phyloP scores from a whole-genome alignment of 108 stramenopile genomes.

The Stephanodiscus minutulus region DNA sequence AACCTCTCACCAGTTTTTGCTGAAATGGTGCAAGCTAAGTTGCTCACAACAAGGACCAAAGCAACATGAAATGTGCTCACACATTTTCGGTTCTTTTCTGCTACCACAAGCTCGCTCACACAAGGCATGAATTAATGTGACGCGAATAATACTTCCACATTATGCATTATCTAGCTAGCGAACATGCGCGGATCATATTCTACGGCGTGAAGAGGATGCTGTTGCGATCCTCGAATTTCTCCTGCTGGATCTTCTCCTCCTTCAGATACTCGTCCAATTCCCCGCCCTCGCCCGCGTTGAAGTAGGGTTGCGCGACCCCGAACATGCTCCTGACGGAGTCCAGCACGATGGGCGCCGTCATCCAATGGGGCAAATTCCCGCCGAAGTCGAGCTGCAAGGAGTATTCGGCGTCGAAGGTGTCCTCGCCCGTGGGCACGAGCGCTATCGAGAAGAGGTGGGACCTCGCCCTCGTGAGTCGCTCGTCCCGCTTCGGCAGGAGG shows the following conservation, averaged over 20 bases:
- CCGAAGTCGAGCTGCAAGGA: constrained; percentile 75
- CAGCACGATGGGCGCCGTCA: constrained; percentile 65
- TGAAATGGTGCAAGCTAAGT: no score
- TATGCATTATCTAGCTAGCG: not conserved
- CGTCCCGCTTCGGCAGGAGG: constrained; percentile 53
- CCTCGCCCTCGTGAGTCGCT: constrained; percentile 61
- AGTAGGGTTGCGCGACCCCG: constrained; percentile 47
- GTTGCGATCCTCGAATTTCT: constrained; percentile 40
- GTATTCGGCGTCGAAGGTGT: constrained; percentile 78
- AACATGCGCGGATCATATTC: not conserved
- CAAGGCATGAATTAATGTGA: no score
- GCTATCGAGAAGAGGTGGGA: constrained; percentile 67
- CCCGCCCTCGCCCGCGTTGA: constrained; percentile 14
- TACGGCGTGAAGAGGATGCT: constrained; percentile 48
- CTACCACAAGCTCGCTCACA: no score
- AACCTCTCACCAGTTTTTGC: no score
- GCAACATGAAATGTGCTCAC: no score
- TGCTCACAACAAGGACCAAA: no score
- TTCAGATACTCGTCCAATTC: constrained; percentile 29
- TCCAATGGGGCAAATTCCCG: constrained; percentile 68
- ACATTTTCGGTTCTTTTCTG: no score
- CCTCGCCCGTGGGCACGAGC: constrained; percentile 58
- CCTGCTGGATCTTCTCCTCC: constrained; percentile 35
- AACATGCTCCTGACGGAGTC: constrained; percentile 74
- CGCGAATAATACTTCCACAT: no score